Percentiles rank a stretch among this genome's conserved stretches.
Conservation (phyloP, 2,329 filamentous ascomycete species). For the Annulohypoxylon truncatum region DNA sequence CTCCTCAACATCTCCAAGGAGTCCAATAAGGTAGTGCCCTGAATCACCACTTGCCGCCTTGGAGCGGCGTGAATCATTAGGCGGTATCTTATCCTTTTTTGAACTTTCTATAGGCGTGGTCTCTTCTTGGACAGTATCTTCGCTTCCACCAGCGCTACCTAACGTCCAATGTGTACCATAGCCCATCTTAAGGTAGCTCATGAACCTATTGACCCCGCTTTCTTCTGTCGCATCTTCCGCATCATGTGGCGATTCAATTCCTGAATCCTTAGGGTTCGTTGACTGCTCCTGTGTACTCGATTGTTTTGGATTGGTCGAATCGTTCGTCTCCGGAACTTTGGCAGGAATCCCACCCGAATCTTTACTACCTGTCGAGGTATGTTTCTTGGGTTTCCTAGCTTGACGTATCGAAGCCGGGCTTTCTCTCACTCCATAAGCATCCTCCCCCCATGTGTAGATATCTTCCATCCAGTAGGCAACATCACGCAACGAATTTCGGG, state of each 20-base stretch:
- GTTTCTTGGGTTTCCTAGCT: conserved; percentile 55
- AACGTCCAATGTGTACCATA: conserved; percentile 75
- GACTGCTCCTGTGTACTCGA: conserved; percentile 14
- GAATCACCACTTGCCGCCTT: conserved; percentile 38
- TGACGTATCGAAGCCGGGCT: conserved; percentile 76
- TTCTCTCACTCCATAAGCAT: conserved; percentile 86
- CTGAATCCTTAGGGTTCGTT: conserved; percentile 12
- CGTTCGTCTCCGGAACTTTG: conserved; percentile 22
- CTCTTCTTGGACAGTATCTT: conserved; percentile 28
- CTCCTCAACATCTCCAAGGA: conserved; percentile 72
- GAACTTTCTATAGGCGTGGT: conserved; percentile 19
- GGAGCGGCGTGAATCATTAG: conserved; percentile 7
- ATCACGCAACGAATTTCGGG: conserved; percentile 75
- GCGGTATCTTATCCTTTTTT: conserved; percentile 13
- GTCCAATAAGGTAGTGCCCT: conserved; percentile 73
- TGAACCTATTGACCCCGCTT: conserved; percentile 64
- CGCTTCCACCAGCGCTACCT: conserved; percentile 45
- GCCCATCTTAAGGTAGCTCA: conserved; percentile 73
- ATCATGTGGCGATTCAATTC: conserved; percentile 12
- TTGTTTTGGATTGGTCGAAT: conserved; percentile 14
- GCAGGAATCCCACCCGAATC: conserved; percentile 14
- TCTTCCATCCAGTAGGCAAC: conserved; percentile 89
- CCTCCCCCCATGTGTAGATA: conserved; percentile 83
- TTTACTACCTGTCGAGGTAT: conserved; percentile 19
- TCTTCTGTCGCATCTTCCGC: conserved; percentile 48